Base-by-base conservation (phyloP, 768 basidiomycete genomes). In the Dendrothele bispora region DNA sequence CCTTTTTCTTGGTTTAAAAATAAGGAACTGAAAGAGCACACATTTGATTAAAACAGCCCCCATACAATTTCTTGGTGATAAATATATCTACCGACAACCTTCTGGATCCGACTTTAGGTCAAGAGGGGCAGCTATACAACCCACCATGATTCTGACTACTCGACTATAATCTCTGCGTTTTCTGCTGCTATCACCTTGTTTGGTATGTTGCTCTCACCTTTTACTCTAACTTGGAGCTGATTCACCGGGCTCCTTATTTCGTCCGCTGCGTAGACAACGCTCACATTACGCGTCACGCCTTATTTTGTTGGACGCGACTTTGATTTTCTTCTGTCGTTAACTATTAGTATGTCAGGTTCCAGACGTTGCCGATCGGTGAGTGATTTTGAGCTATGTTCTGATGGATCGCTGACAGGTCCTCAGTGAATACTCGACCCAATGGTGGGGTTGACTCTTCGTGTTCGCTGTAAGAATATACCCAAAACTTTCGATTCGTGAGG, bases 371-470 rank as follows among this genome's bases (percentile, higher is more conserved):
- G 95, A 98, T 65, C 75, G 75, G 88, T 92, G 57, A 20, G 82
- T 66, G 47, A 48, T 32, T 10, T 26, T 21, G 12, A 45, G 3
- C 53, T 29, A 35, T 10, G 37, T 28, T 10, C 39, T 29, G 32
- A 24, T 14, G 42, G 12, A 20, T 36, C 4, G 38, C 43, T 61
- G 12, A 61, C 44, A 8, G 41, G 28, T 21, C 39, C 14, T 30
- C 55, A 94, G 93, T 62, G 89, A 93, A 61, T 99, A 95, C 64
- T 78, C 91, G 0, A 71, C 78, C 0, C 80, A 85, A 53, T 99
- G 97, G 97, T 99, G 94, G 91, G 79, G 80, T 34, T 99, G 97
- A 95, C 75, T 98, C 32, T 63, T 86, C 34, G 77, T n/a, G n/a
- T n/a, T n/a, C n/a, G n/a, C n/a, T n/a, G n/a, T n/a, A n/a, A n/a